phyloP scores from a whole-genome alignment of 306 rosid genomes.

The Pachyrhizus erosus region DNA sequence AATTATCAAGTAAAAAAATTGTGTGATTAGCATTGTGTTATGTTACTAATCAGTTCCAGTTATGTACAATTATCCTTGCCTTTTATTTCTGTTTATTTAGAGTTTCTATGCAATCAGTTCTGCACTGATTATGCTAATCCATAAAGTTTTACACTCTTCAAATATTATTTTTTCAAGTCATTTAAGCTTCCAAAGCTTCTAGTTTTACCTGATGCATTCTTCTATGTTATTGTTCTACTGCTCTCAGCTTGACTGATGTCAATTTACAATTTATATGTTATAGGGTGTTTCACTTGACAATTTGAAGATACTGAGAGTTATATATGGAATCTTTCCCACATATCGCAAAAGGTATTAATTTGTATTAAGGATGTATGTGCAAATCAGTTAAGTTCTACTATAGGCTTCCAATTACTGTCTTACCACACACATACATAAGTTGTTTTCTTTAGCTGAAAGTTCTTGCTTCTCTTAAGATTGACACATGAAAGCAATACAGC shows the following conservation, averaged over 20 bases:
- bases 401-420: neutral
- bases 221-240: slow-evolving; percentile 1
- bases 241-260: slow-evolving; percentile 24
- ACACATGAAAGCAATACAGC: neutral
- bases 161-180: neutral
- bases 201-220: neutral
- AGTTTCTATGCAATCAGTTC: neutral
- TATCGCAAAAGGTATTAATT: slow-evolving; percentile 76
- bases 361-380: slow-evolving; percentile 25
- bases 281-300: slow-evolving; percentile 86
- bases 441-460: neutral
- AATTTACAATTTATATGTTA: slow-evolving; percentile 30
- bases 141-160: slow-evolving; percentile 12
- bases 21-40: neutral
- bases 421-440: neutral
- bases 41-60: slow-evolving; percentile 21
- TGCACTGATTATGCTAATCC: neutral
- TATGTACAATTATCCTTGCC: neutral
- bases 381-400: slow-evolving; percentile 6
- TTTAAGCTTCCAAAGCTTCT: neutral
- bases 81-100: neutral
- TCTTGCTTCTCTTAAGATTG: neutral
- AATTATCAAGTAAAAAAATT: slow-evolving; percentile 15
- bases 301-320: slow-evolving; percentile 77
- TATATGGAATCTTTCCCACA: slow-evolving; percentile 91